Percentiles rank a stretch among this genome's conserved stretches.
Conservation (phyloP, 164 flowering plant species). For the Piper longum region DNA sequence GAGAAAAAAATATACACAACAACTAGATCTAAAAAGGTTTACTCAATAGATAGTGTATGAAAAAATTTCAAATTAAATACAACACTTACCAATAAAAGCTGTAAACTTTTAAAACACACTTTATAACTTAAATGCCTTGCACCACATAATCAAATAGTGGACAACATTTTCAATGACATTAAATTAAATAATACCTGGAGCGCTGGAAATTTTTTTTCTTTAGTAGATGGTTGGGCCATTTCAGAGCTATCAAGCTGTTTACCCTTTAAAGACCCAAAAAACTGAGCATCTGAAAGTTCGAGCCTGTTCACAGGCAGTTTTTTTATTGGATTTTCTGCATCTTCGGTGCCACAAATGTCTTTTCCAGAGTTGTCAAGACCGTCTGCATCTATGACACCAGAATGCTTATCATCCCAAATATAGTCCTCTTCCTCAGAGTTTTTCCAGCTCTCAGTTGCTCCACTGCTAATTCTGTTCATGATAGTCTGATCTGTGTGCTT, state of each 20-base stretch:
- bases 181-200: constrained; percentile 3
- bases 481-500: constrained; percentile 12
- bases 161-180: not conserved
- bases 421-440: constrained; percentile 92
- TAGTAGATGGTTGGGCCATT: constrained; percentile 6
- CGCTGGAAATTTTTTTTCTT: constrained; percentile 1
- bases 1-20: too few species aligned
- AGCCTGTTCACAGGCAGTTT: constrained; percentile 10
- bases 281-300: constrained; percentile 5
- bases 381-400: constrained; percentile 33
- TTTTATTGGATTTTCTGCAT: constrained; percentile 33
- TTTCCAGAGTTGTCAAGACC: constrained; percentile 24
- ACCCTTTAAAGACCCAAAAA: constrained; percentile 4
- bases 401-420: constrained; percentile 66
- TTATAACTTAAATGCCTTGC: too few species aligned
- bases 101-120: too few species aligned
- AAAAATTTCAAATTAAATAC: too few species aligned
- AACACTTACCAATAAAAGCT: too few species aligned
- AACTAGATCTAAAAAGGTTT: too few species aligned
- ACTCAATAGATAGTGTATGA: too few species aligned
- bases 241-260: not conserved
- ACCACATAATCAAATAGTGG: not conserved
- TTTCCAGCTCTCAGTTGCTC: constrained; percentile 52
- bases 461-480: constrained; percentile 19
- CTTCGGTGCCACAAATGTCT: constrained; percentile 36